phyloP scores from a whole-genome alignment of 2,329 filamentous ascomycete species.

The Chrysoporthe cubensis region DNA sequence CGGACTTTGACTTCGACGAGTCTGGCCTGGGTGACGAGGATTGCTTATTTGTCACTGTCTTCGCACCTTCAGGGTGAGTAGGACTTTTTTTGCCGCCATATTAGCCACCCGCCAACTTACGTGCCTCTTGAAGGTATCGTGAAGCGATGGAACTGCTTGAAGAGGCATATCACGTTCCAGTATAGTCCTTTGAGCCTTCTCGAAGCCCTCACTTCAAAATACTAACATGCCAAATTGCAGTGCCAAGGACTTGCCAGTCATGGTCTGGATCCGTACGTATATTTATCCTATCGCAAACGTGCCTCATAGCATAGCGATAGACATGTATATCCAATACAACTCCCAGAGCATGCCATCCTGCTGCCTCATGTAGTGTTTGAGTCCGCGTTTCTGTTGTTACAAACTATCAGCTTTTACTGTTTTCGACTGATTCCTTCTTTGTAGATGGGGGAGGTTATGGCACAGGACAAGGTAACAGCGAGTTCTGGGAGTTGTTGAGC shows the following conservation, averaged over 20 bases:
- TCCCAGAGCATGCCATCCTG: background rate
- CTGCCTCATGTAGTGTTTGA: background rate
- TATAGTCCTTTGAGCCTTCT: background rate
- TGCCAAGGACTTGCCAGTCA: conserved; percentile 13
- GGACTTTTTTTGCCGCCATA: background rate
- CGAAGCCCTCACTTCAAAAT: background rate
- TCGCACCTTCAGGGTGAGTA: conserved; percentile 5
- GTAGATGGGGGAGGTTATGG: conserved; percentile 23
- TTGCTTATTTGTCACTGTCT: conserved; percentile 23
- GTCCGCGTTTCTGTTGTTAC: background rate
- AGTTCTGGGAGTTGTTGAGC: conserved; percentile 16
- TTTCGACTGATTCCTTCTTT: background rate
- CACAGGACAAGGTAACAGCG: conserved; percentile 18
- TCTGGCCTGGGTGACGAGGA: conserved; percentile 20
- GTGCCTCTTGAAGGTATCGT: background rate
- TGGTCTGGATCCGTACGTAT: conserved; percentile 24
- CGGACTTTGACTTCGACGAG: background rate
- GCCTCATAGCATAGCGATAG: background rate
- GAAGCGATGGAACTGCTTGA: background rate
- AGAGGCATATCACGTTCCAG: background rate
- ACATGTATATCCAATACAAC: background rate
- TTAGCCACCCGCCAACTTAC: too few species aligned
- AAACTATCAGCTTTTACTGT: background rate
- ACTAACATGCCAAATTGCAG: background rate
- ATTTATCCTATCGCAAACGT: background rate